phyloP scores from a whole-genome alignment of 2,329 filamentous ascomycete species.

The Colletotrichum paranaense region DNA sequence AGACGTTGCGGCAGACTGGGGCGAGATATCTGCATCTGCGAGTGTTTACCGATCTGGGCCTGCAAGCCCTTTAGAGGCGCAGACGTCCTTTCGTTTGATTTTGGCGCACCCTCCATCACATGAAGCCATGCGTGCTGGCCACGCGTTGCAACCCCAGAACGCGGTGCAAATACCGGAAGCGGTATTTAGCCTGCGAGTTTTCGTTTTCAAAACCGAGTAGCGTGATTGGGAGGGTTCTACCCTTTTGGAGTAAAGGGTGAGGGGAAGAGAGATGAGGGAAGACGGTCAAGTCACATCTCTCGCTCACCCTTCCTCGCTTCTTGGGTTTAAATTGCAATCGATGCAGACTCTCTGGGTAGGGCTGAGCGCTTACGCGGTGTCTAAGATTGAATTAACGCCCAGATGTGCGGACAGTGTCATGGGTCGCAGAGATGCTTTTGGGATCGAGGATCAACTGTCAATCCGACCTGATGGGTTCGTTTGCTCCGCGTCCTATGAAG shows the following conservation, averaged over 20 bases:
- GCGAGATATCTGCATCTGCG: background rate
- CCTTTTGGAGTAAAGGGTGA: background rate
- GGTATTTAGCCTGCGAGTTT: background rate
- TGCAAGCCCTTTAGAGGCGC: background rate
- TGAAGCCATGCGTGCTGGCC: conserved; percentile 6
- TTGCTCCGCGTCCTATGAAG: conserved; percentile 25
- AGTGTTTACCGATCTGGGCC: conserved; percentile 15
- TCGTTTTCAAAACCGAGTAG: conserved; percentile 14
- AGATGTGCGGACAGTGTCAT: background rate
- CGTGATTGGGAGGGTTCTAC: background rate
- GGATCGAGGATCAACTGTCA: conserved; percentile 20
- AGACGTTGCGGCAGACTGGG: background rate
- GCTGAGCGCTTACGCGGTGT: conserved; percentile 1
- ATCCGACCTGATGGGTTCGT: conserved; percentile 29
- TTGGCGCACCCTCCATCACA: conserved; percentile 10
- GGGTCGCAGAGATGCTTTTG: background rate
- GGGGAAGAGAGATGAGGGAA: background rate
- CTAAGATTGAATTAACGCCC: background rate
- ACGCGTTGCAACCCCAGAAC: conserved; percentile 6
- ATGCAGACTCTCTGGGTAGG: conserved; percentile 18
- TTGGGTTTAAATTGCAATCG: background rate
- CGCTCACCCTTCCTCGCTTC: background rate
- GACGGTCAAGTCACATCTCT: background rate
- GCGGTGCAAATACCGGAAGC: conserved; percentile 1
- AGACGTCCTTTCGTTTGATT: conserved; percentile 20